Base-by-base conservation (phyloP, 1,284 basidiomycete species). In the Ganoderma meredithae region DNA sequence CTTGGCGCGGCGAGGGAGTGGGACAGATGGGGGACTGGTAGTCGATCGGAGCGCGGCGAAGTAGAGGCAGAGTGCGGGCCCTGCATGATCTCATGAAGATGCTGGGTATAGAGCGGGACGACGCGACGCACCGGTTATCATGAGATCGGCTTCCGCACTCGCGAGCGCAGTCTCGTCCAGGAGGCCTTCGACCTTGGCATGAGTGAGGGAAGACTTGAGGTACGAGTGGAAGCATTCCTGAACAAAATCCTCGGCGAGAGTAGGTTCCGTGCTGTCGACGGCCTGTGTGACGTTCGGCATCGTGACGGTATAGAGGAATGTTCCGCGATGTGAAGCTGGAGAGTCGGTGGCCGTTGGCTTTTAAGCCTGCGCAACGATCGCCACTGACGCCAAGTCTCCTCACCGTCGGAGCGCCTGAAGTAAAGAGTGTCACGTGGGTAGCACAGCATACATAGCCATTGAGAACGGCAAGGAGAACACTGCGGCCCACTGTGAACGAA, bases 181-280 rank as follows among this genome's bases (percentile, higher is more conserved):
- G 5, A 95, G 81, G 1, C 83, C 81, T 78, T 95, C 94, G 0
- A 84, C 85, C 76, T 92, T 93, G 0, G 93, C 94, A 71, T 90
- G 87, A 0, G 90, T 85, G 10, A 95, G 81, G 0, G 91, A 92
- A 1, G 90, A 91, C 75, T 90, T 91, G 76, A 95, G 86, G 74
- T 93, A 93, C 71, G 85, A 86, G 78, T 95, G 93, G 76, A 95
- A 95, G 70, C 86, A 88, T 73, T 92, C 86, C 69, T 93, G 90
- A 31, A 94, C 84, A 66, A 86, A 85, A 66, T 85, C 76, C 74
- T 94, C 92, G 1, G 86, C 81, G 17, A 93, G 82, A 1, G 66
- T 68, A 19, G 69, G 67, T 36, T 70, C 71, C 17, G 49, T 47
- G 62, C 67, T 66, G 63, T 69, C 69, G 65, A 63, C 60, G 12